Percentiles rank a stretch among this genome's conserved stretches.
Conservation (phyloP, 2,329 filamentous ascomycete genomes). For the Colletotrichum musae region DNA sequence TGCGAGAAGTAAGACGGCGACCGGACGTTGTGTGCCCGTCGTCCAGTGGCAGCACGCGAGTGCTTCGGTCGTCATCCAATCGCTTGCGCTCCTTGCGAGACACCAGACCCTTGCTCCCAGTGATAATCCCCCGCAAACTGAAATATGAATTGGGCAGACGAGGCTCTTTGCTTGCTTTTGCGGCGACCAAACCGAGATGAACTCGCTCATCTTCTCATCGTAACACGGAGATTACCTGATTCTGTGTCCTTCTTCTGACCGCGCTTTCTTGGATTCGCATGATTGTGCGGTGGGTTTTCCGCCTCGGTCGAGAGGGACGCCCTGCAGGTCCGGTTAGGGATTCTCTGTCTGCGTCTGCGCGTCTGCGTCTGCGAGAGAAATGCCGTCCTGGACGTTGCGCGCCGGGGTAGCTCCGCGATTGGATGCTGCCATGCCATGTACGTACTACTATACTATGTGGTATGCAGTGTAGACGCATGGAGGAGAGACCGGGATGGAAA, state of each 20-base stretch:
- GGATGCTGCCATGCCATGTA: background rate
- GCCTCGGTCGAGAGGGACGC: background rate
- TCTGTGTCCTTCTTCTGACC: conserved; percentile 8
- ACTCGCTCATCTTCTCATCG: conserved; percentile 13
- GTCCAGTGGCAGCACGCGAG: conserved; percentile 28
- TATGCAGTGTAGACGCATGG: background rate
- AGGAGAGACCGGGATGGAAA: conserved; percentile 7
- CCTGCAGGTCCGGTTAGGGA: conserved; percentile 14
- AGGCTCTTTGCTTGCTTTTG: conserved; percentile 21
- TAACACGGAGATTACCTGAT: conserved; percentile 12
- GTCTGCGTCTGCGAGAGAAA: conserved; percentile 14
- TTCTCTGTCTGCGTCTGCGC: background rate
- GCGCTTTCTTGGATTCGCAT: background rate
- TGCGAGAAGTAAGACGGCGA: conserved; percentile 1
- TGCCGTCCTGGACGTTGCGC: conserved; percentile 14
- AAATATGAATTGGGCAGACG: conserved; percentile 14
- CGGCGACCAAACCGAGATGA: conserved; percentile 14
- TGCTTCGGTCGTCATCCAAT: conserved; percentile 41
- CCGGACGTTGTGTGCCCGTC: background rate
- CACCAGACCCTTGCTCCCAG: conserved; percentile 31
- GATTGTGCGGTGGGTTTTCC: conserved; percentile 1
- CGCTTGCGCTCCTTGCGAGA: conserved; percentile 39
- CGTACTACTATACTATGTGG: no score
- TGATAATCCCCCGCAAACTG: conserved; percentile 36
- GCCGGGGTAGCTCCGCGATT: conserved; percentile 12